These are phyloP conservation scores for Pleurotus djamor DNA, from an alignment of 768 basidiomycete genomes.

Conservation along the genomic window DNA sequence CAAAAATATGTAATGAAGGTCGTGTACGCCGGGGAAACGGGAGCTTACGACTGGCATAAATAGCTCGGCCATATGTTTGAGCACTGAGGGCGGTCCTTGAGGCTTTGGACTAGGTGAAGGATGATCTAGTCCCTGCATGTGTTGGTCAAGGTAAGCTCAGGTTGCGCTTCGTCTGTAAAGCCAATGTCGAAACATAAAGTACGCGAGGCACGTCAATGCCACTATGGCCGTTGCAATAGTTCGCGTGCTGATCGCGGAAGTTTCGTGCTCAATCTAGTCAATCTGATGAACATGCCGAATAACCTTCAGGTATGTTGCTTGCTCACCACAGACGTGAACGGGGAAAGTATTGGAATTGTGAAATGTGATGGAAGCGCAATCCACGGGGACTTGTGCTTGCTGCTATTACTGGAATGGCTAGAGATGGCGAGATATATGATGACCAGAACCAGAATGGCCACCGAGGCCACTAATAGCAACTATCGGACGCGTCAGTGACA, in stretches of 20 bases:
- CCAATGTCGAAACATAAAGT: slow-evolving; percentile 43
- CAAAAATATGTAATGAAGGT: background rate
- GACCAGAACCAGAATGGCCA: slow-evolving; percentile 30
- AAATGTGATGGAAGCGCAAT: slow-evolving; percentile 55
- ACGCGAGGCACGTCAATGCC: slow-evolving; percentile 36
- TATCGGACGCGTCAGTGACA: background rate
- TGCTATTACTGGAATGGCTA: slow-evolving; percentile 23
- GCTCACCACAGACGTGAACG: slow-evolving; percentile 75
- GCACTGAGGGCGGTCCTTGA: too few species aligned
- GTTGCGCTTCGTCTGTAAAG: slow-evolving; percentile 10
- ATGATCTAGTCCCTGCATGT: background rate
- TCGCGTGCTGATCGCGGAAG: slow-evolving; percentile 55
- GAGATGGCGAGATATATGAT: slow-evolving; percentile 31
- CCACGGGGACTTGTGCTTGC: slow-evolving; percentile 18
- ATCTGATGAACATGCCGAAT: background rate
- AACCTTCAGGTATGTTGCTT: background rate
- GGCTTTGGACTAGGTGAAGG: too few species aligned
- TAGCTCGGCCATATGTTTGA: background rate
- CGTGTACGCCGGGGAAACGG: background rate
- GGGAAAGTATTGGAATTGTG: slow-evolving; percentile 76
- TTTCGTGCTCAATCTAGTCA: slow-evolving; percentile 73
- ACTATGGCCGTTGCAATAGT: slow-evolving; percentile 37
- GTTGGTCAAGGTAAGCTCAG: background rate
- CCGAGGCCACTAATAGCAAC: slow-evolving; percentile 9
- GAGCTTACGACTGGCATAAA: background rate